Evolutionary conservation across 495 filamentous ascomycete species (phyloP).

Genomic region (Elaphomyces granulatus): DNA sequence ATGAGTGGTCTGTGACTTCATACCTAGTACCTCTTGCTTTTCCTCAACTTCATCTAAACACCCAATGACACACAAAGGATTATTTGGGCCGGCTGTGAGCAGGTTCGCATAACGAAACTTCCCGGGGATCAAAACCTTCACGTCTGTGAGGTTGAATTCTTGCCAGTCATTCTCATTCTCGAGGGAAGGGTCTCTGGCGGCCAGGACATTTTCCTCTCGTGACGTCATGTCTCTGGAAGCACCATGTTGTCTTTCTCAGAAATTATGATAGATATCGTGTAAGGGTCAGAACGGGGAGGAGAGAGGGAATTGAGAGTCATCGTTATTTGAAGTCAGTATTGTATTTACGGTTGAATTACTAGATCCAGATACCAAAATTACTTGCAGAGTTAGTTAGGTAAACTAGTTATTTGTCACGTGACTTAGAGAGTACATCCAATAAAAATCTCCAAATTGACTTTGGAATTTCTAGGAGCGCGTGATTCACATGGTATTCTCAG

Average conservation of each 20-base stretch:
- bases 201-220: conserved; percentile 41
- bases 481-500: too few species aligned
- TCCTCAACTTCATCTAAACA: conserved; percentile 34
- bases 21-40: conserved; percentile 25
- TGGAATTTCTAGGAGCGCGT: too few species aligned
- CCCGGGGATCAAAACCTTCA: conserved; percentile 34
- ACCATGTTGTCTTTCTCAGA: conserved; percentile 16
- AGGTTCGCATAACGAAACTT: conserved; percentile 39
- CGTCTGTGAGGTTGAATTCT: conserved; percentile 39
- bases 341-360: too few species aligned
- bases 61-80: conserved; percentile 42
- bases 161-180: conserved; percentile 46
- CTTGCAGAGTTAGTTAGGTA: too few species aligned
- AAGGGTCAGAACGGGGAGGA: too few species aligned
- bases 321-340: too few species aligned
- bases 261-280: not conserved
- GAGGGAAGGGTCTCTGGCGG: conserved; percentile 37
- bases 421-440: too few species aligned
- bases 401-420: too few species aligned
- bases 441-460: too few species aligned
- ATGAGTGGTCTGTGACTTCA: too few species aligned
- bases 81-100: conserved; percentile 36
- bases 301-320: too few species aligned
- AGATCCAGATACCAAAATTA: too few species aligned
- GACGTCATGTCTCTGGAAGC: conserved; percentile 30